These are phyloP conservation scores for Phylloporus sp. DNA, from an alignment of 768 basidiomycete genomes.

Conservation along the genomic window DNA sequence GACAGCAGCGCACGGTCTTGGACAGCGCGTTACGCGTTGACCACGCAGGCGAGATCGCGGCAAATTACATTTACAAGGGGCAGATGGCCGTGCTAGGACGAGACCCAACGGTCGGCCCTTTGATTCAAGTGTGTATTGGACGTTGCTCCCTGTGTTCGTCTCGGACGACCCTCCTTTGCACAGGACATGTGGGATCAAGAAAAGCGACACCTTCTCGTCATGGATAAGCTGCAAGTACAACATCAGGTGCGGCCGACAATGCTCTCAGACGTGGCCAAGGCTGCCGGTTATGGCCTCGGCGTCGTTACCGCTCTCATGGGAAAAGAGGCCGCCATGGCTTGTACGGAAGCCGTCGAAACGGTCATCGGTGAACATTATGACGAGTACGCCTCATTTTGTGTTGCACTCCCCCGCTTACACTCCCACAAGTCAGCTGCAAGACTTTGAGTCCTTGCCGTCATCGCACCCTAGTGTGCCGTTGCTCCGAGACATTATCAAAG, in stretches of 20 bases:
- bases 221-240: slow-evolving; percentile 81
- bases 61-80: slow-evolving; percentile 93
- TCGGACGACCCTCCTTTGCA: slow-evolving; percentile 1
- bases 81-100: slow-evolving; percentile 72
- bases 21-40: slow-evolving; percentile 82
- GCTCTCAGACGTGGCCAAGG: slow-evolving; percentile 80
- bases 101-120: slow-evolving; percentile 49
- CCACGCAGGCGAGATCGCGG: slow-evolving; percentile 93
- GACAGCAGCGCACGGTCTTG: slow-evolving; percentile 46
- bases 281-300: slow-evolving; percentile 83
- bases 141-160: background rate
- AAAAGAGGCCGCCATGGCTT: slow-evolving; percentile 95
- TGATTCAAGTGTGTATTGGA: slow-evolving; percentile 65
- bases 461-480: slow-evolving; percentile 78
- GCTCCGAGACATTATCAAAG: slow-evolving; percentile 65
- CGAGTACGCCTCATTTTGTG: slow-evolving; percentile 59
- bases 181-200: slow-evolving; percentile 99
- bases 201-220: slow-evolving; percentile 82
- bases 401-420: slow-evolving; percentile 3
- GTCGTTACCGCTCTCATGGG: slow-evolving; percentile 84
- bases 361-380: slow-evolving; percentile 98
- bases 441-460: slow-evolving; percentile 57
- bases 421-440: slow-evolving; percentile 68
- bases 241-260: slow-evolving; percentile 82
- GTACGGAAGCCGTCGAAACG: slow-evolving; percentile 96